A percentile compares a stretch with the other conserved stretches of the same genome.
Conservation (phyloP, 2,329 filamentous ascomycete species). For the Neofusicoccum sp. region DNA sequence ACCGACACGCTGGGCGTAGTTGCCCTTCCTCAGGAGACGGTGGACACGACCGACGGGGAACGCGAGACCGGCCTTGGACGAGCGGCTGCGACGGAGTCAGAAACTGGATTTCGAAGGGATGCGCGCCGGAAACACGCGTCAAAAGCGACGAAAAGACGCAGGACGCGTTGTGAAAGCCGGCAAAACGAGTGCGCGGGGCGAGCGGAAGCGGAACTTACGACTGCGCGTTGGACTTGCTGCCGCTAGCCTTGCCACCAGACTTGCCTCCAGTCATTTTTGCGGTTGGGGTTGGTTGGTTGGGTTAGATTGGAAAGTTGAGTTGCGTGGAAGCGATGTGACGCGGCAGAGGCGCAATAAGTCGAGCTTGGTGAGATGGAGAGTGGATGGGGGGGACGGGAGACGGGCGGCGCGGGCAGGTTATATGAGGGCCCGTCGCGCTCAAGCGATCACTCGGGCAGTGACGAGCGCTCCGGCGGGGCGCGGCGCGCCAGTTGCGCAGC, state of each 20-base stretch:
- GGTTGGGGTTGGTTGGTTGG: constrained; percentile 29
- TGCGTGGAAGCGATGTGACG: constrained; percentile 16
- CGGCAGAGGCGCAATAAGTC: constrained; percentile 12
- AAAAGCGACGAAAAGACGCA: constrained; percentile 9
- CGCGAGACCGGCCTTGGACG: constrained; percentile 97
- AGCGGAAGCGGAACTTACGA: constrained; percentile 67
- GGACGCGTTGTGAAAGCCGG: constrained; percentile 43
- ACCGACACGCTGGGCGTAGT: constrained; percentile 99
- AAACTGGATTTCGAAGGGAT: constrained; percentile 24
- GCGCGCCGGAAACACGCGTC: constrained; percentile 27
- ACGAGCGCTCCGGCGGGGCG: constrained; percentile 9
- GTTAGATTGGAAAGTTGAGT: constrained; percentile 34
- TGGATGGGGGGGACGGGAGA: constrained; percentile 35
- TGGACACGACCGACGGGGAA: constrained; percentile 99
- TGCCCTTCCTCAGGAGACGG: constrained; percentile 97
- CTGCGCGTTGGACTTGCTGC: constrained; percentile 93
- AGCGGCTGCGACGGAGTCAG: constrained; percentile 68
- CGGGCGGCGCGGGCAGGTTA: constrained; percentile 34
- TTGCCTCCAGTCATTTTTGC: constrained; percentile 99
- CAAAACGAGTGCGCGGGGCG: background rate
- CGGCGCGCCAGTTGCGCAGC: constrained; percentile 13
- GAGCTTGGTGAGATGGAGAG: constrained; percentile 7
- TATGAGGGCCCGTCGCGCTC: constrained; percentile 36
- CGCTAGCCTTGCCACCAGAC: constrained; percentile 99
- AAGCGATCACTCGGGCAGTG: constrained; percentile 16